Evolutionary conservation across 2,329 filamentous ascomycete species (phyloP).

Genomic region (Talaromyces sp.): DNA sequence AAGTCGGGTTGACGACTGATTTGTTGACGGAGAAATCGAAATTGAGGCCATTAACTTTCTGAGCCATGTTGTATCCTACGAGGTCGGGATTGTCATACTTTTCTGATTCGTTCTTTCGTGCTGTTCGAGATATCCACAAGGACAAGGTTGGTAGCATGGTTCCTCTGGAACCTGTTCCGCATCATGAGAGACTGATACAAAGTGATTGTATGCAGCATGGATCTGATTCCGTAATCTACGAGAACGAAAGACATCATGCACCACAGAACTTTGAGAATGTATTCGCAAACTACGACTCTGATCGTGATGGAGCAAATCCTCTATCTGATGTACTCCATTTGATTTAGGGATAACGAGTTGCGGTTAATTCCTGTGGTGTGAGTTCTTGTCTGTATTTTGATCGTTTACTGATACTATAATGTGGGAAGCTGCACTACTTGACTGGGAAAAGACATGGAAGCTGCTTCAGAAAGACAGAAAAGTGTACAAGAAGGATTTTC

Average conservation of each 20-base stretch:
- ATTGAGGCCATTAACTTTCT: not conserved
- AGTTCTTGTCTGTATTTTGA: not conserved
- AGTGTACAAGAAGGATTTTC: slow-evolving; percentile 30
- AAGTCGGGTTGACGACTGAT: not conserved
- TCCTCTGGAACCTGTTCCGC: not conserved
- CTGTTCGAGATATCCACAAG: slow-evolving; percentile 41
- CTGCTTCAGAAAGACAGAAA: slow-evolving; percentile 30
- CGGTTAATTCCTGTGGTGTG: slow-evolving; percentile 44
- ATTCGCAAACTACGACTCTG: slow-evolving; percentile 45
- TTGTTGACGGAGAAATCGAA: not conserved
- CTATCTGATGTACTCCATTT: slow-evolving; percentile 34
- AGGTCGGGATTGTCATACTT: slow-evolving; percentile 34
- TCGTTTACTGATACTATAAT: not conserved
- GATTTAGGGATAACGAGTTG: not conserved
- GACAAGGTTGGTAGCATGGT: slow-evolving; percentile 31
- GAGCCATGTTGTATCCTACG: slow-evolving; percentile 37
- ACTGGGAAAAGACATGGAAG: slow-evolving; percentile 38
- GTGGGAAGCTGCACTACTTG: slow-evolving; percentile 45
- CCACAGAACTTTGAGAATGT: slow-evolving; percentile 50
- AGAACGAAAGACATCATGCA: slow-evolving; percentile 46
- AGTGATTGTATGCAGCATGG: slow-evolving; percentile 23
- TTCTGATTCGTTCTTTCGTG: slow-evolving; percentile 39
- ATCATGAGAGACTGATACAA: too few relatives aligned
- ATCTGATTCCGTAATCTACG: slow-evolving; percentile 43
- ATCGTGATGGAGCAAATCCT: slow-evolving; percentile 36